A percentile compares a stretch with the other conserved stretches of the same genome.
phyloP scores from a whole-genome alignment of 192 early-diverging fungal species.

The Globomyces pollinis-pini region DNA sequence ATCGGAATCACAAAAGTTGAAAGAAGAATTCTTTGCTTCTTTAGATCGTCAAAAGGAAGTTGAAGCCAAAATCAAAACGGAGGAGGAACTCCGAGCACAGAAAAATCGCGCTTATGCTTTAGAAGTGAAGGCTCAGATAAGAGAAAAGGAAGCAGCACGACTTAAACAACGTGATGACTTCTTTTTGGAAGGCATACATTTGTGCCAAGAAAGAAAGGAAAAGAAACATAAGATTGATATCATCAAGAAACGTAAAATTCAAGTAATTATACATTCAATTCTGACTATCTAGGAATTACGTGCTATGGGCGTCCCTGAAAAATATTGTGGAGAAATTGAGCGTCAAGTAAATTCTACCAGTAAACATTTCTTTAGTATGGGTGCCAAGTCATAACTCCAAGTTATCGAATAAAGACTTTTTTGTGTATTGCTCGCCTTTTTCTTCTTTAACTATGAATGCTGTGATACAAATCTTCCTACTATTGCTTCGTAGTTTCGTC shows the following conservation, averaged over 20 bases:
- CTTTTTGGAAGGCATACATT: slow-evolving; percentile 48
- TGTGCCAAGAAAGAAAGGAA: slow-evolving; percentile 38
- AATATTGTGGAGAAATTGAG: slow-evolving; percentile 53
- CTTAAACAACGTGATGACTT: slow-evolving; percentile 45
- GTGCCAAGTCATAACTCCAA: no score
- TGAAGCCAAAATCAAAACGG: slow-evolving; percentile 33
- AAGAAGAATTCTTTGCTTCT: slow-evolving; percentile 47
- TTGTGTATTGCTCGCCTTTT: no score
- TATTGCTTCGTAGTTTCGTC: no score
- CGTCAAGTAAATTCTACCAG: slow-evolving; percentile 28
- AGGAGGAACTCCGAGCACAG: slow-evolving; percentile 26
- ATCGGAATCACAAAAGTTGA: slow-evolving; percentile 46
- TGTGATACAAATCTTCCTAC: no score
- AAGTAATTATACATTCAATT: slow-evolving; percentile 32
- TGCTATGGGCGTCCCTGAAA: slow-evolving; percentile 43
- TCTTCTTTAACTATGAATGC: no score
- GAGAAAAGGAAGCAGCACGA: slow-evolving; percentile 35
- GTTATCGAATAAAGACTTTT: no score
- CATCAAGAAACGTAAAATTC: slow-evolving; percentile 45
- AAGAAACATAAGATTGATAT: slow-evolving; percentile 48
- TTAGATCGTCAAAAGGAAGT: slow-evolving; percentile 36
- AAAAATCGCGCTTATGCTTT: slow-evolving; percentile 41
- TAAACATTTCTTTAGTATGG: slow-evolving; percentile 8
- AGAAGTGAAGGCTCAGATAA: slow-evolving; percentile 49
- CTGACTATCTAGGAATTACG: slow-evolving; percentile 38